phyloP scores from a whole-genome alignment of 192 early-diverging fungal species.

The Coemansia sp. region DNA sequence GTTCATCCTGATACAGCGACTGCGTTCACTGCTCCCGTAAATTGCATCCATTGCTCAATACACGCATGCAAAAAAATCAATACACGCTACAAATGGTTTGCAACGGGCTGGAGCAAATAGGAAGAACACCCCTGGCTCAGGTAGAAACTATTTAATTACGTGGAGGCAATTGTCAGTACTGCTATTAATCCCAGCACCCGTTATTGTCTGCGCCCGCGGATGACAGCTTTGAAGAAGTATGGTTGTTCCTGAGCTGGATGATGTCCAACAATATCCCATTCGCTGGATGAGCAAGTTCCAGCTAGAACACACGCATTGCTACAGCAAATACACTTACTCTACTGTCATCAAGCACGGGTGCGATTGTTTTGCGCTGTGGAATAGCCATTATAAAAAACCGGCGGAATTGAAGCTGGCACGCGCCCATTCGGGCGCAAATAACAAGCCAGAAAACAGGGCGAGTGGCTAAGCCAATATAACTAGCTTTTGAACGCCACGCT shows the following conservation, averaged over 20 bases:
- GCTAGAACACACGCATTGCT: too few species aligned
- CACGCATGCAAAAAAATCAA: not conserved
- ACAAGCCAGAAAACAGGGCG: not conserved
- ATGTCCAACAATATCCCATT: not conserved
- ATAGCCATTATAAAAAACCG: too few species aligned
- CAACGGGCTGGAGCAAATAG: not conserved
- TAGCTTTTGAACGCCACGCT: slow-evolving; percentile 14
- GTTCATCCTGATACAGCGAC: not conserved
- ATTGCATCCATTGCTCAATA: not conserved
- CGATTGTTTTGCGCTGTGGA: too few species aligned
- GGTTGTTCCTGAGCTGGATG: too few species aligned
- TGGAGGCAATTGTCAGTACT: not conserved
- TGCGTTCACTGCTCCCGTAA: not conserved
- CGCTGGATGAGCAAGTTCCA: not conserved
- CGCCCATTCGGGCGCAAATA: not conserved
- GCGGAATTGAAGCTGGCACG: too few species aligned
- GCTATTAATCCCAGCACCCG: not conserved
- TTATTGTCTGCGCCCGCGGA: not conserved
- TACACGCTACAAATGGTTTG: not conserved
- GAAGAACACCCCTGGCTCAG: not conserved
- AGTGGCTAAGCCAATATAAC: slow-evolving; percentile 21
- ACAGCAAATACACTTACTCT: too few species aligned
- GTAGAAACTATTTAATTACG: not conserved
- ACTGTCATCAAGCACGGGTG: too few species aligned
- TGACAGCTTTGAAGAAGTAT: too few species aligned